Percentiles rank a stretch among this genome's conserved stretches.
These are phyloP conservation scores for Kodamaea neixiangensis DNA, from an alignment of 805 yeast species.

Conservation along the genomic window DNA sequence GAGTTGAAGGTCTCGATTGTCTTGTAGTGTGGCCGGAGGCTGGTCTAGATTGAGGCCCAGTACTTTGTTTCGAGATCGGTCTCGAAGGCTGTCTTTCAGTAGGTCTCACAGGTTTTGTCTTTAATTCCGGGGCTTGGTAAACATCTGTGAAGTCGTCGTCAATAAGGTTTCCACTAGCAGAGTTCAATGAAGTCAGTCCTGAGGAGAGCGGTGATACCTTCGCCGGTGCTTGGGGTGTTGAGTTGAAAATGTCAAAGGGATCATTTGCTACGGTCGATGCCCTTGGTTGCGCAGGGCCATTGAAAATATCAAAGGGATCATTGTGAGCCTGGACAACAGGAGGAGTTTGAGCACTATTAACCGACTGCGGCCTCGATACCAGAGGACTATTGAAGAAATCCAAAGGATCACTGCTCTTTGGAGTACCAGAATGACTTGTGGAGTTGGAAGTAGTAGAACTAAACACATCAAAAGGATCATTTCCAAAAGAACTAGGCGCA, in stretches of 20 bases:
- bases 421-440: conserved; percentile 1
- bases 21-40: background rate
- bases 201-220: background rate
- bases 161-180: conserved; percentile 22
- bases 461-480: conserved; percentile 7
- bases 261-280: conserved; percentile 13
- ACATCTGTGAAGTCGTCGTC: conserved; percentile 49
- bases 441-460: background rate
- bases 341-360: background rate
- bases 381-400: conserved; percentile 3
- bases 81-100: background rate
- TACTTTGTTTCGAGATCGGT: background rate
- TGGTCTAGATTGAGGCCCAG: background rate
- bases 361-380: conserved; percentile 6
- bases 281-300: background rate
- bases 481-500: background rate
- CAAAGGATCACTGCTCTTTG: conserved; percentile 4
- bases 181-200: background rate
- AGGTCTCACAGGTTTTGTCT: background rate
- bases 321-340: background rate
- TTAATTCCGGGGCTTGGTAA: conserved; percentile 15
- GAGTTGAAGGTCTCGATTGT: conserved; percentile 1
- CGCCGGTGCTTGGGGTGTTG: conserved; percentile 1
- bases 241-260: conserved; percentile 29
- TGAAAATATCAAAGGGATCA: conserved; percentile 8